Evolutionary conservation across 192 early-diverging fungal species (phyloP).

Genomic region (Coemansia sp.): DNA sequence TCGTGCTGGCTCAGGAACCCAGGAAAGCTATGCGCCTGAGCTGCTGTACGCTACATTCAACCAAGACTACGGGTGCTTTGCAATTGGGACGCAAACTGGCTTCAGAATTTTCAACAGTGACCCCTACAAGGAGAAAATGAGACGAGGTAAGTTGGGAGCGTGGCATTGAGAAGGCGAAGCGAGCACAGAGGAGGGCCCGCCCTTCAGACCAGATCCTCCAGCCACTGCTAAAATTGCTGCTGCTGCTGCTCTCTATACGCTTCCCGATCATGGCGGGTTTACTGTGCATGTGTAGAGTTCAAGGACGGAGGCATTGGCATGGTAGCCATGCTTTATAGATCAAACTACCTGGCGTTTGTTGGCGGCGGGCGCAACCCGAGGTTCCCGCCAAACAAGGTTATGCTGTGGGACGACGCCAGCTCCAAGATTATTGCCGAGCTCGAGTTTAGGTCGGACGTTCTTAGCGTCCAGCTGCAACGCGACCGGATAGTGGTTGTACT

Average conservation of each 20-base stretch:
- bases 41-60: constrained; percentile 79
- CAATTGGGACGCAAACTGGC: constrained; percentile 74
- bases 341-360: constrained; percentile 84
- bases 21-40: constrained; percentile 49
- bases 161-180: not conserved
- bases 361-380: constrained; percentile 80
- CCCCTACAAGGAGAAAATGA: constrained; percentile 80
- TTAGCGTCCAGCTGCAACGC: constrained; percentile 71
- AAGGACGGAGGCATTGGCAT: constrained; percentile 81
- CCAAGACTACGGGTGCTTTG: constrained; percentile 83
- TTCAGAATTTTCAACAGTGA: constrained; percentile 85
- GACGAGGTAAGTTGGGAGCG: constrained; percentile 42
- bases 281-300: constrained; percentile 53
- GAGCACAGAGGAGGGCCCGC: not conserved
- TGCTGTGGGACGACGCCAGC: constrained; percentile 83
- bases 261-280: not conserved
- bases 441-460: constrained; percentile 78
- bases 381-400: constrained; percentile 83
- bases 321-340: constrained; percentile 80
- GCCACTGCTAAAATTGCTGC: not conserved
- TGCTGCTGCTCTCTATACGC: not conserved
- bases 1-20: constrained; percentile 27
- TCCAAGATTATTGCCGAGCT: constrained; percentile 69
- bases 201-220: not conserved
- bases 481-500: constrained; percentile 78